Base-by-base conservation (phyloP, 108 stramenopile genomes). In the Cylindrotheca closterium region DNA sequence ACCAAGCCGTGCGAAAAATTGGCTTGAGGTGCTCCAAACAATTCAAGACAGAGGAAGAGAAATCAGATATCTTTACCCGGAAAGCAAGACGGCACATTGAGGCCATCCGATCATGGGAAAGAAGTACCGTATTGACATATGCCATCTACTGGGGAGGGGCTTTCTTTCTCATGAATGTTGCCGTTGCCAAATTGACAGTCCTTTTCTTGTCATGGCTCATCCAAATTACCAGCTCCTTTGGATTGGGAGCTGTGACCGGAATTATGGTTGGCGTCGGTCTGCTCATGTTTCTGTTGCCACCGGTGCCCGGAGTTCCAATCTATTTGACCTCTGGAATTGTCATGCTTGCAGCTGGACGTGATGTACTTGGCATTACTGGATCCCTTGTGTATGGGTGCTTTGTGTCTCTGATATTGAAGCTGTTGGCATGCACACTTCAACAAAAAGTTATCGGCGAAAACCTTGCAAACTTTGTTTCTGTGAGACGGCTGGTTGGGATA, bases 261-360 rank as follows among this genome's bases (percentile, higher is more conserved):
- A 82, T 85, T 18, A 67, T 77, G 34, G 48, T 58, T 2, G 80
- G 53, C 45, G 75, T 85, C 31, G 84, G 80, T 29, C 50, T 79
- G 31, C 30, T 65, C 21, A 75, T 85, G 78, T 87, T 87, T 58
- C 70, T 84, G 22, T 62, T 84, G 18, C 86, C 86, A 29, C 83
- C 83, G 7, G 81, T 87, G 17, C 86, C 86, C 19, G 83, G 83
- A 8, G 78, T 80, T 24, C 86, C 86, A 24, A 76, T 87, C 26
- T 87, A 87, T 55, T 54, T 84, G 58, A 70, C 79, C 17, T 71
- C 76, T 27, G 86, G 86, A 17, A 79, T 87, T 65, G 75, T 87
- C 2, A 63, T 84, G 32, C 47, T 75, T 1, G 71, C 72, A 1
- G 63, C 54, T 19, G 86, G 81, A 23, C 47, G 78, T 46, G 59